Evolutionary conservation across 352 stramenopile species (phyloP), one percentile per base, ranked within the genome.

Genomic region (Phytophthora hybrid): DNA sequence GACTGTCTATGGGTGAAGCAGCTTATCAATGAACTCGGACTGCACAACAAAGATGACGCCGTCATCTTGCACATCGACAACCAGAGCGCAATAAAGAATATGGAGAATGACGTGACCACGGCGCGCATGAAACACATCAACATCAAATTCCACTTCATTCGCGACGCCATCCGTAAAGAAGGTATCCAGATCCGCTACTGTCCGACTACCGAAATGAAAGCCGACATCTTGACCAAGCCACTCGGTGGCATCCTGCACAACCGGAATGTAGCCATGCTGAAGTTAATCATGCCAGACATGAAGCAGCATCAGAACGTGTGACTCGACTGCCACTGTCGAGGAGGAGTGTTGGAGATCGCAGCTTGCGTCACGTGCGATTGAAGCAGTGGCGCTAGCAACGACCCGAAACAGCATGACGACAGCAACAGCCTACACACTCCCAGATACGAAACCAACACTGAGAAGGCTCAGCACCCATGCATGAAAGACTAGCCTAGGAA

Each of bases 121-220:
- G 19, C n/a, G 1, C 59, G 53, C n/a, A 69, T 59, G 58, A 68
- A 73, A 8, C 52, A 68, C 44, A 68, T 64, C 41, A 73, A 73
- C 53, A 29, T 29, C 26, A 29, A 29, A 29, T 29, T 29, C 26
- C 26, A 29, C 26, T 29, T 29, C 2, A 29, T 73, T 16, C 66
- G 66, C 4, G 53, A 74, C 32, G 32, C 53, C 4, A 65, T 69
- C 4, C 18, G 19, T n/a, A 53, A 46, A 2, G 19, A 63, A 4
- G 37, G 29, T 1, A 9, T 63, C 11, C 0, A 21, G 4, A 39
- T 73, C 1, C 3, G 2, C 10, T 73, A 73, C 23, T 68, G 58
- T 14, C 66, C 66, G 1, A 67, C 65, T 3, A 54, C 41, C 9
- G 53, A 56, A 3, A 62, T 62, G 34, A 62, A 52, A 16, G 55